Base-by-base conservation (phyloP, 768 basidiomycete genomes). In the Amanita subjunquillea region DNA sequence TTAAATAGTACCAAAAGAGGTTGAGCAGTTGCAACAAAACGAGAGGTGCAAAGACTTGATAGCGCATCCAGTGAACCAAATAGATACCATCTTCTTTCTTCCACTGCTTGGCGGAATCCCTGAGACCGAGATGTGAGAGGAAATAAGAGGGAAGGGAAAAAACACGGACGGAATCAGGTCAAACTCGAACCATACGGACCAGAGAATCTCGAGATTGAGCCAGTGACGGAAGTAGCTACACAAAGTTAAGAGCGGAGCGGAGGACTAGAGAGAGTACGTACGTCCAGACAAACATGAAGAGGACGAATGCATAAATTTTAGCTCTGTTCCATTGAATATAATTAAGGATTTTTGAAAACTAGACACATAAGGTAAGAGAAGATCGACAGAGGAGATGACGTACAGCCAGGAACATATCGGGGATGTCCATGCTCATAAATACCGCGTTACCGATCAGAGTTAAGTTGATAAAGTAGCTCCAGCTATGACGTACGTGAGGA, bases 381-480 rank as follows among this genome's bases (percentile, higher is more conserved):
- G 17, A 51, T 43, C 20, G 49, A 32, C n/a, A 25, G 23, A 51
- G n/a, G 32, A 44, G 30, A 9, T 41, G 25, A 70, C 86, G 57
- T 57, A 91, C 86, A 10, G 90, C 92, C 10, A 99, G 74, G 67
- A 87, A 89, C 32, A 81, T 69, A 63, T 99, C 96, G 0, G 94
- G 91, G 17, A 94, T 75, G 70, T 99, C 96, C 96, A 98, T 98
- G 64, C 92, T 96, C 69, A 94, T 76, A 60, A 85, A 98, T 27
- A 99, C 79, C 4, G 92, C 86, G 57, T 89, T 87, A 8, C 96
- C 96, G 40, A 98, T 93, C 48, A 79, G 67, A 0, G 93, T 97
- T 49, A 91, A 40, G 67, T 91, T 93, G 57, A 83, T 55, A 30
- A 83, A 58, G 61, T 91, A 90, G 58, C 89, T 91, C 89, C 91